Base-by-base conservation (phyloP, 805 yeast genomes). In the Saccharomyces jurei region DNA sequence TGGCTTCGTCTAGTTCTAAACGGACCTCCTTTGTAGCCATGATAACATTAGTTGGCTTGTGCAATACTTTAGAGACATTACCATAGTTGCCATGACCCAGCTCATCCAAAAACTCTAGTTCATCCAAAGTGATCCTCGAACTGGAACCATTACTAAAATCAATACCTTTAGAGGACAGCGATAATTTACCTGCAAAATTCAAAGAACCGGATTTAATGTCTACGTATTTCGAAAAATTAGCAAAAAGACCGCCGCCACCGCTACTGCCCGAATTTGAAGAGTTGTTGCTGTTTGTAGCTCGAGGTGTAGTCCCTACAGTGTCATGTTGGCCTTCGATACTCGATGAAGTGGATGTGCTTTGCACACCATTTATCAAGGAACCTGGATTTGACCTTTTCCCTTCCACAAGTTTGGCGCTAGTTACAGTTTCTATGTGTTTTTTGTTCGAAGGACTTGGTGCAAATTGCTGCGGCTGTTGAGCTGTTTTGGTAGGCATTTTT, bases 1-100 rank as follows among this genome's bases (percentile, higher is more conserved):
- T 90, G n/a, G 88, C 79, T 64, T 92, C 97, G 66, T 94, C 98
- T 56, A 94, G 77, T 68, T 92, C 98, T 49, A 94, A 74, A 52
- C 97, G 77, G 48, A 94, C 96, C 69, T 94, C 98, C 70, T 94
- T 94, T 95, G 94, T 89, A 1, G 98, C 98, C 97, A 94, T 90
- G 21, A 83, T 72, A 21, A 92, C 87, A 22, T 89, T 87, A 0
- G 96, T 90, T 11, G 98, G 98, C 65, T 84, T 89, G 71, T 94
- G 97, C 48, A 89, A 73, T 2, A 92, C 99, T 70, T 90, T 91
- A 25, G 91, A 82, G 6, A 94, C 99, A 0, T 96, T 88, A 52
- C 99, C 99, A 70, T 94, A 94, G 72, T 94, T 94, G 9, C 99
- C 99, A 49, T 92, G 81, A 1, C 99, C 99, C 49, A 94, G 74